Base-by-base conservation (phyloP, 306 rosid genomes). In the Geum urbanum region DNA sequence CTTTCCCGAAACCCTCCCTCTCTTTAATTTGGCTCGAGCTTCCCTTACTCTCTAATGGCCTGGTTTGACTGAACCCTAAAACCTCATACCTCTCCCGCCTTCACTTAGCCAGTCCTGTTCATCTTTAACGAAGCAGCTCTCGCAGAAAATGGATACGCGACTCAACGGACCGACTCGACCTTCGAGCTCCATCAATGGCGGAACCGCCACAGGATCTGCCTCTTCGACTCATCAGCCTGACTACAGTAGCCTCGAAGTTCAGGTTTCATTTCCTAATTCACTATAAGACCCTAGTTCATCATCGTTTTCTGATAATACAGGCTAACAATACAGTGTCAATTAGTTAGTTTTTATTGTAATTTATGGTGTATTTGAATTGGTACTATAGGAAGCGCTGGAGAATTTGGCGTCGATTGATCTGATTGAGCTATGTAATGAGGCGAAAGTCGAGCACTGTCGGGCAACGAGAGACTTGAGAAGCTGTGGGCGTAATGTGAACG, bases 391-490 rank as follows among this genome's bases (percentile, higher is more conserved):
- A 66, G 87, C 99, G 66, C 76, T 95, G 85, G 91, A 80, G 76
- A 92, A 79, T 77, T 79, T 95, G 83, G 99, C 99, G 68, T 79
- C 96, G 10, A 82, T 89, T 77, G 92, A 95, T 81, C 87, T 89
- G 53, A 81, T 80, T 78, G 95, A 91, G 57, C 78, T 95, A 80
- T 91, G 99, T 72, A 89, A 91, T 74, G 96, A 95, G 80, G 95
- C 99, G 51, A 95, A 87, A 84, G 86, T 95, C 63, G 99, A 95
- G 82, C 82, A 73, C 48, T 95, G 99, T 79, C 91, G 99, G 39
- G 99, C 99, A 49, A 91, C 97, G 18, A 84, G 99, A 78, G 99
- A 95, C 83, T 83, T 95, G 86, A 87, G 99, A 78, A 95, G 97
- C 74, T 95, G 99, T 77, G 97, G 96, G 35, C 95, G 96, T 51